Base-by-base conservation (phyloP, 176 grass and related monocot species). In the Saccharum spontaneum region DNA sequence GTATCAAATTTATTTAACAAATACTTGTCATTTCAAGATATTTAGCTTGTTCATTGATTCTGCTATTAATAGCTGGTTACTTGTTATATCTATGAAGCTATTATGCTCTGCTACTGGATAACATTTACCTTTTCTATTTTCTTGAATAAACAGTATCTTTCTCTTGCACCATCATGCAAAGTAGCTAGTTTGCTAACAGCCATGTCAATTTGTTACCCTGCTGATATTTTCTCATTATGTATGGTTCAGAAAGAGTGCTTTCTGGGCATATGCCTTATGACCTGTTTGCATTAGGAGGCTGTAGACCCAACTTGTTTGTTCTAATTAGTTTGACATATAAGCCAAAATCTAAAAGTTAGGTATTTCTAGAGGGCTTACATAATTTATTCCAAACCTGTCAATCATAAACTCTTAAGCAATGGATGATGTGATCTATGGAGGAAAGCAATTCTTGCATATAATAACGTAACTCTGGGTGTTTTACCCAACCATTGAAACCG, bases 1-100 rank as follows among this genome's bases (percentile, higher is more conserved):
- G 7, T 30, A 7, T 38, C 39, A 75, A 67, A 77, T 73, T 30
- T 3, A 20, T 22, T 60, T 10, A 24, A 60, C 57, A 10, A 30
- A 36, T 20, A 37, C 33, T 33, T 66, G 26, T 66, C 0, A 30
- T 67, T 57, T 22, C 65, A 18, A 36, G 2, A 46, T 75, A n/a
- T 46, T 8, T 61, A 10, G 16, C 28, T 46, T 77, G 14, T 75
- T 85, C 15, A 13, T 77, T 83, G 10, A 31, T 65, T 75, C 6
- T 17, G 12, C 59, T 62, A 23, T 62, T 62, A 62, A 60, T 83
- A 88, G 41, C 75, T 43, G 64, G 75, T 50, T 77, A 39, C 33
- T 9, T 15, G 13, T 50, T 69, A 72, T 22, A 20, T 8, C 37
- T 73, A 64, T 60, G 23, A 89, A 85, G 38, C 54, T 86, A 44